phyloP scores from a whole-genome alignment of 345 rosid genomes.

The Bruguiera parviflora region DNA sequence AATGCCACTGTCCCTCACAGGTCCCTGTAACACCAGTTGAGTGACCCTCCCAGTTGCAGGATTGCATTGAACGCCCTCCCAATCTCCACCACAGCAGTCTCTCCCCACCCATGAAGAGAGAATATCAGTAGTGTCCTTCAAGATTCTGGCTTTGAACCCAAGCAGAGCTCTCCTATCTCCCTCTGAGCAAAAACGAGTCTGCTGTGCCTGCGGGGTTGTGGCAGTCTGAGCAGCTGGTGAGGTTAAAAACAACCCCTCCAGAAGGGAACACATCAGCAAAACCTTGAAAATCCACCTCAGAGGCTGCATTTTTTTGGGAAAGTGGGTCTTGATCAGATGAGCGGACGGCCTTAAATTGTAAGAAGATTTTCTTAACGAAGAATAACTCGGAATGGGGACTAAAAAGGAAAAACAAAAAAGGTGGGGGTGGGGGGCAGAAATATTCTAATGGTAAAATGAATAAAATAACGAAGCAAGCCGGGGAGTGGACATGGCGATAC shows the following conservation, averaged over 20 bases:
- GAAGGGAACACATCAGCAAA: conserved; percentile 33
- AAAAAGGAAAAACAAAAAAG: neutral
- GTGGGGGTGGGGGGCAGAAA: neutral
- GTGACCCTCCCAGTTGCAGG: conserved; percentile 67
- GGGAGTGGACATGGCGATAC: conserved; percentile 4
- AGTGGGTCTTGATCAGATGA: conserved; percentile 42
- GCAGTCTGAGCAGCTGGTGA: conserved; percentile 25
- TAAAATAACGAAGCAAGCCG: conserved; percentile 30
- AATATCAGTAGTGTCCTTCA: conserved; percentile 60
- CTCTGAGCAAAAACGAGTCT: conserved; percentile 42
- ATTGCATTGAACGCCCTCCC: conserved; percentile 88
- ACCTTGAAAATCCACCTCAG: conserved; percentile 51
- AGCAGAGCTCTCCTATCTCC: conserved; percentile 74
- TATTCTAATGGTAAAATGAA: conserved; percentile 4
- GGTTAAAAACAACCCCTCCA: conserved; percentile 28
- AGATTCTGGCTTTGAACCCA: conserved; percentile 66
- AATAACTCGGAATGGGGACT: conserved; percentile 27
- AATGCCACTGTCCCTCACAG: conserved; percentile 39
- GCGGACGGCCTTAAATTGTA: conserved; percentile 8
- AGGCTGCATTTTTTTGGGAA: conserved; percentile 54
- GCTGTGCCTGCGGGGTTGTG: neutral
- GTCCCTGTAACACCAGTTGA: conserved; percentile 43
- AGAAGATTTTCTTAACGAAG: conserved; percentile 11
- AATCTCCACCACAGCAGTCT: conserved; percentile 77
- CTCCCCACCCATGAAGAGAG: conserved; percentile 68